Evolutionary conservation across 225 moss, liverwort and hornwort genomes (phyloP).

Genomic region (Sphagnum contortum): DNA sequence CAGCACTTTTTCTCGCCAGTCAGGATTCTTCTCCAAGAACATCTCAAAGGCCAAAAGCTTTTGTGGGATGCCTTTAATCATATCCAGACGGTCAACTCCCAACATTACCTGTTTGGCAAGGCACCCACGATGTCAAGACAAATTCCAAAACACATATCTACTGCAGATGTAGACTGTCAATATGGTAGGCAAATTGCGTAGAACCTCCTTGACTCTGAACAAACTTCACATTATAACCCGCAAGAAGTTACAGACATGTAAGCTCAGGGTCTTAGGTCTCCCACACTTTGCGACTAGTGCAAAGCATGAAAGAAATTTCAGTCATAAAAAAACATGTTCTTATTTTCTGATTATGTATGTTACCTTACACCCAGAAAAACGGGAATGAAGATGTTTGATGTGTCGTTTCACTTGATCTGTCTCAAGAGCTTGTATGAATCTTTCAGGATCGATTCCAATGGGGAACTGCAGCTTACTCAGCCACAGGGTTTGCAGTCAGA

Average conservation of each 20-base stretch:
- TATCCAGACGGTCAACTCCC: conserved; percentile 85
- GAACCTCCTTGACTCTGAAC: too few species aligned
- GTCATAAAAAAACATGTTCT: not conserved
- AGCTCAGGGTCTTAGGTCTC: too few species aligned
- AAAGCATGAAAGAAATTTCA: too few species aligned
- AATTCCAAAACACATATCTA: too few species aligned
- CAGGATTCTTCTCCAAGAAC: conserved; percentile 80
- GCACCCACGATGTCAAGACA: too few species aligned
- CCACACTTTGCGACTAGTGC: too few species aligned
- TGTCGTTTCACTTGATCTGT: conserved; percentile 58
- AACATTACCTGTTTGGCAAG: conserved; percentile 49
- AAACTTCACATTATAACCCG: too few species aligned
- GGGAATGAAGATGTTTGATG: conserved; percentile 27
- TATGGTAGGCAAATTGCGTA: too few species aligned
- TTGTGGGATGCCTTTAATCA: conserved; percentile 91
- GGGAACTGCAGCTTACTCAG: conserved; percentile 45
- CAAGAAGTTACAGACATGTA: too few species aligned
- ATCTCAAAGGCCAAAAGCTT: conserved; percentile 85
- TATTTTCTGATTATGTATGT: too few species aligned
- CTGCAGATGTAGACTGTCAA: not conserved
- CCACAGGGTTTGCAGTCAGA: too few species aligned
- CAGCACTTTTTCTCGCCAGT: conserved; percentile 87
- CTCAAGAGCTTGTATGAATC: conserved; percentile 59
- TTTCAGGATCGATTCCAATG: conserved; percentile 73
- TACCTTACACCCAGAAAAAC: conserved; percentile 64